Evolutionary conservation across 1,284 basidiomycete genomes (phyloP), one percentile per base, ranked within the genome.

Genomic region (Irpex sp.): DNA sequence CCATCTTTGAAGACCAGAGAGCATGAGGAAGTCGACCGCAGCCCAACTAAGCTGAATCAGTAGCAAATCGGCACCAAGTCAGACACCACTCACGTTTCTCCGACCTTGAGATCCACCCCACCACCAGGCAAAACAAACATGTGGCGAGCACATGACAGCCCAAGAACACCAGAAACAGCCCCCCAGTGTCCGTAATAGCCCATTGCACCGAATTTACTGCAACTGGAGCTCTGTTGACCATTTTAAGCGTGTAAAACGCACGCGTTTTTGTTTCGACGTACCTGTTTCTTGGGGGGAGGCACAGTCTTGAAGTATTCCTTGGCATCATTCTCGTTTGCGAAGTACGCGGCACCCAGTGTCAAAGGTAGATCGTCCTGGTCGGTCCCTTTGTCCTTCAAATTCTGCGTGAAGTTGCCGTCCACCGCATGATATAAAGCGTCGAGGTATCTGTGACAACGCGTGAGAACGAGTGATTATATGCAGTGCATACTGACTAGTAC

Each of bases 71-170:
- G 26, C n/a, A 8, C 11, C 50, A 31, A 51, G 15, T 3, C 15
- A 37, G 5, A 11, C 15, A 15, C 11, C 5, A 17, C 61, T 19
- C 43, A 66, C 65, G 57, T 26, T 63, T 63, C 63, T 4, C 59
- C 66, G 35, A 65, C 60, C 47, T 62, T 33, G 2, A 65, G 56
- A 35, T 66, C 63, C 1, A 67, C 63, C 3, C 31, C 55, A 3
- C 66, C 66, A 7, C 66, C 58, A 2, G 66, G 63, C 5, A 65
- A 35, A 2, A 47, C 62, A 35, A 67, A 63, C 62, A 65, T 64
- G 51, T 67, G 66, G 4, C 63, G 61, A 6, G 63, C 57, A 55
- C 66, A 67, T 13, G 39, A 57, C 17, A 67, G 9, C 2, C 60
- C 60, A 7, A 67, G 13, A 9, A 54, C 50, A 1, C 63, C 63